phyloP scores from a whole-genome alignment of 495 filamentous ascomycete species.

The Trichoderma erinaceum region DNA sequence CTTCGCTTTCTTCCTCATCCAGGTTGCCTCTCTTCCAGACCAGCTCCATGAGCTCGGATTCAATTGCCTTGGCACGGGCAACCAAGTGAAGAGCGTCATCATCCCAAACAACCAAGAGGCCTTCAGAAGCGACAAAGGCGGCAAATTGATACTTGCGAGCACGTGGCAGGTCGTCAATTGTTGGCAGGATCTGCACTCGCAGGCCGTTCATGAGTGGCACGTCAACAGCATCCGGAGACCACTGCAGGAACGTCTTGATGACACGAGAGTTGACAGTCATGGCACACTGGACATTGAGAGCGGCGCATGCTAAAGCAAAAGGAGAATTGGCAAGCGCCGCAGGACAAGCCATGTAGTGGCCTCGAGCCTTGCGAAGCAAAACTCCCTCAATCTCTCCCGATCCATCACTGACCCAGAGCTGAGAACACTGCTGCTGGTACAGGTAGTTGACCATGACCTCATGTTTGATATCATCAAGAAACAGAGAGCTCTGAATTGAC shows the following conservation, averaged over 20 bases:
- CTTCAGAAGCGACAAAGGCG: constrained; percentile 64
- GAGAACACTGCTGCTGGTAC: constrained; percentile 67
- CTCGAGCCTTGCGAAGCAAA: constrained; percentile 58
- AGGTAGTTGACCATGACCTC: constrained; percentile 80
- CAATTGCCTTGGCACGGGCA: constrained; percentile 57
- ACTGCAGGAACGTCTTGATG: constrained; percentile 66
- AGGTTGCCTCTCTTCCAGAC: constrained; percentile 56
- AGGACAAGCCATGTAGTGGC: constrained; percentile 64
- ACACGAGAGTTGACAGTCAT: constrained; percentile 75
- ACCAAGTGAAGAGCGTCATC: constrained; percentile 67
- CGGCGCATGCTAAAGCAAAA: constrained; percentile 56
- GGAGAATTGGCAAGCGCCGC: constrained; percentile 49
- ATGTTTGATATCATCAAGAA: constrained; percentile 71
- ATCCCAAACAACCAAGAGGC: constrained; percentile 67
- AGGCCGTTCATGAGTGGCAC: constrained; percentile 72
- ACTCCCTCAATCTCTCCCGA: constrained; percentile 64
- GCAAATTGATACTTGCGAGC: constrained; percentile 71
- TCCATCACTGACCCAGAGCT: constrained; percentile 64
- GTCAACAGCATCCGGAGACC: constrained; percentile 63
- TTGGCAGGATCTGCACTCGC: constrained; percentile 65
- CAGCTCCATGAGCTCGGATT: constrained; percentile 66
- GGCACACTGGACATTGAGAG: constrained; percentile 69
- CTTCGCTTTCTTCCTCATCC: constrained; percentile 39
- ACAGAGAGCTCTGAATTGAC: constrained; percentile 48
- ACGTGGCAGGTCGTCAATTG: constrained; percentile 58